These are phyloP conservation scores for Cryphonectria radicalis DNA, from an alignment of 2,329 filamentous ascomycete species.

Conservation along the genomic window DNA sequence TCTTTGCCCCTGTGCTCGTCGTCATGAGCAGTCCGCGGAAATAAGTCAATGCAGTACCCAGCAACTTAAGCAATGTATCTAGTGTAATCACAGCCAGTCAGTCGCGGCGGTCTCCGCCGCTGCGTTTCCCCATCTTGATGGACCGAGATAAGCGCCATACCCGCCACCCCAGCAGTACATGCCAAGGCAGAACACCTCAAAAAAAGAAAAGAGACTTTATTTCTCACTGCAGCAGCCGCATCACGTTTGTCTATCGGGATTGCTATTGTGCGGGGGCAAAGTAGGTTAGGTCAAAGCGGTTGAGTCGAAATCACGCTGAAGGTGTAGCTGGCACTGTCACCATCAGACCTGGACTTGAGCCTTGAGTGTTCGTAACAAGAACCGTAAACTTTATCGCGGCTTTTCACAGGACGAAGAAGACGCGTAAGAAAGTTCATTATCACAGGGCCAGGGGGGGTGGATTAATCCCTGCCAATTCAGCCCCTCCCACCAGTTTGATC, in stretches of 20 bases:
- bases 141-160: no score
- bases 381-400: not conserved
- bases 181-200: no score
- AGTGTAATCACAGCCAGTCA: no score
- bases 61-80: not conserved
- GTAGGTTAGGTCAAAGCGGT: not conserved
- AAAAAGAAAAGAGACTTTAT: no score
- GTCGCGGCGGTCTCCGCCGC: no score
- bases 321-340: not conserved
- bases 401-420: not conserved
- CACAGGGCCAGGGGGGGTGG: no score
- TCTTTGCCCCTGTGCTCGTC: not conserved
- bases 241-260: not conserved
- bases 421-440: no score
- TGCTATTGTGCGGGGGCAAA: not conserved
- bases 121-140: no score
- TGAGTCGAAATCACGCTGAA: not conserved
- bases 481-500: no score
- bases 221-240: no score
- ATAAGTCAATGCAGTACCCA: not conserved
- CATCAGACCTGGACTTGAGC: not conserved
- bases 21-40: not conserved
- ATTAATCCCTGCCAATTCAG: no score
- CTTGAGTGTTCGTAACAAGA: not conserved
- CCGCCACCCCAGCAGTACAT: no score